Evolutionary conservation across 2,329 filamentous ascomycete genomes (phyloP).

Genomic region (Penicillium glabrum): DNA sequence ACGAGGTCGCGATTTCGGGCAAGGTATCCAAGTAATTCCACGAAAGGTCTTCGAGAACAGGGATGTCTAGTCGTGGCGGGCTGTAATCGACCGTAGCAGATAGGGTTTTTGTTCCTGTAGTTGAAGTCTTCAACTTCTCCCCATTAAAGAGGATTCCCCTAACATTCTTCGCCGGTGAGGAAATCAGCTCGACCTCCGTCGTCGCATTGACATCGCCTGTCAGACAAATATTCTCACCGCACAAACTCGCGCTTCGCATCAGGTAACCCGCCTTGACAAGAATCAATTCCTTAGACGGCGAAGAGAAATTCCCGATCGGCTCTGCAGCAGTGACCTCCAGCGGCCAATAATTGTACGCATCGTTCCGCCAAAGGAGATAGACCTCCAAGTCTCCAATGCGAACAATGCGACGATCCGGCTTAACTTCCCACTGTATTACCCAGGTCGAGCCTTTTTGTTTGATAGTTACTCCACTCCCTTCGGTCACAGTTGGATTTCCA

Average conservation of each 20-base stretch:
- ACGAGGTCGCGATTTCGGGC: conserved; percentile 10
- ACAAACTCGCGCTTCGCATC: conserved; percentile 16
- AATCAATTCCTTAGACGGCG: conserved; percentile 21
- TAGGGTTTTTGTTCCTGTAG: background rate
- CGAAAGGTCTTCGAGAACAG: conserved; percentile 7
- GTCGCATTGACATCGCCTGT: conserved; percentile 18
- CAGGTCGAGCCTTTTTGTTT: background rate
- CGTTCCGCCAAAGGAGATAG: conserved; percentile 30
- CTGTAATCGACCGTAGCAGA: conserved; percentile 7
- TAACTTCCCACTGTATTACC: conserved; percentile 16
- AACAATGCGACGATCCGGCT: conserved; percentile 16
- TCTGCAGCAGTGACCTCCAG: conserved; percentile 22
- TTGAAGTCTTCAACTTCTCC: background rate
- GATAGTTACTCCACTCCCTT: conserved; percentile 7
- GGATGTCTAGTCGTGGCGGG: conserved; percentile 4
- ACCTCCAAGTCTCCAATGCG: conserved; percentile 22
- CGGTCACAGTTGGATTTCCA: conserved; percentile 9
- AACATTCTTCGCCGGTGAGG: background rate
- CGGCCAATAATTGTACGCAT: conserved; percentile 33
- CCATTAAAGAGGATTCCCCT: conserved; percentile 11
- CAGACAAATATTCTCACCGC: background rate
- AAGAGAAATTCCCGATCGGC: conserved; percentile 23
- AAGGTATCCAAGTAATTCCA: conserved; percentile 19
- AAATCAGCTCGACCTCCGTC: conserved; percentile 17
- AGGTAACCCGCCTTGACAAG: conserved; percentile 31